Evolutionary conservation across 495 filamentous ascomycete genomes (phyloP), one percentile per base, ranked within the genome.

Genomic region (Pseudomonodictys pantanalensis): DNA sequence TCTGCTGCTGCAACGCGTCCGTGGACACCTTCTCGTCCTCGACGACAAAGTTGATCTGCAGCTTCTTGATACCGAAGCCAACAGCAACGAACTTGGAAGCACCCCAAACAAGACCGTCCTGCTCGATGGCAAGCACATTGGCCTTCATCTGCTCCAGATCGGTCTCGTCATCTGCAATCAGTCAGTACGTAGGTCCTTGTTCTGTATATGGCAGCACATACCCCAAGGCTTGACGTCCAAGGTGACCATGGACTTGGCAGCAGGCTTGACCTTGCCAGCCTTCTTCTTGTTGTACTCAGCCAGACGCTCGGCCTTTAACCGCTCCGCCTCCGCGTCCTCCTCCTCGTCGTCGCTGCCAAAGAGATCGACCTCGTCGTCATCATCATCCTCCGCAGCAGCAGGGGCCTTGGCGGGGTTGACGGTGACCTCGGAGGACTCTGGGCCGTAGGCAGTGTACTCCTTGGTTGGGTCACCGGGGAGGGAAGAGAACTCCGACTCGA

Each of bases 221-320:
- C 95, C 93, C 93, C 93, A 98, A 59, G 93, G 95, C 83, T 98
- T 98, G 58, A 98, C 90, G 67, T 97, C 92, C 60, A 98, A 65
- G 42, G 90, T 97, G 67, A 97, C 92, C 50, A 97, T 76, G 35
- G 91, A 96, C 85, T 98, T 98, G 67, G 93, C 93, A 54, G 84
- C 86, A 66, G 83, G 79, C 88, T 97, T 97, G 66, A 81, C 75
- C 82, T 95, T 95, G 71, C 77, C 80, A 69, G 86, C 91, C 88
- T 98, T 97, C 86, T 98, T 98, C 79, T 89, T 88, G 77, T 85
- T 86, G 83, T 98, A 98, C 71, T 91, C 95, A 48, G 83, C 92
- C 54, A 98, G 81, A 69, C 90, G 85, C 78, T 88, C 86, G 75
- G 92, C 90, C 71, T 89, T 90, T 72, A 95, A 76, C 58, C 78